phyloP scores from a whole-genome alignment of 192 early-diverging fungal genomes.

The Coemansia sp. region DNA sequence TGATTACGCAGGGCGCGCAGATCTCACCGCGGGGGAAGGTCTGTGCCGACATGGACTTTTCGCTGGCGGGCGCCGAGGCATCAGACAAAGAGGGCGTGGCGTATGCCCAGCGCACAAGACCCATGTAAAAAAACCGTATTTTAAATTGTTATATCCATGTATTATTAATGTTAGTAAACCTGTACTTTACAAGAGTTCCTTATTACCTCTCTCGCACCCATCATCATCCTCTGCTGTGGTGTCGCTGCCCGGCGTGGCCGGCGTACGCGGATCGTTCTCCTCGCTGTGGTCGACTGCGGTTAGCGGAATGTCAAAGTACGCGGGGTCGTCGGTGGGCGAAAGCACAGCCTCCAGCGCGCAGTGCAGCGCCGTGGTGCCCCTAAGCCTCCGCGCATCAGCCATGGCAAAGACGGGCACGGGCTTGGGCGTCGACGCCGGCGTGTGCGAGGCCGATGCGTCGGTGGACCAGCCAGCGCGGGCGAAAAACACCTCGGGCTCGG shows the following conservation, averaged over 20 bases:
- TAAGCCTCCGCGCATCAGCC: neutral
- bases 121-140: neutral
- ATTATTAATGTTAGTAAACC: neutral
- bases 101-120: neutral
- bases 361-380: neutral
- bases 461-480: slow-evolving; percentile 41
- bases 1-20: slow-evolving; percentile 31
- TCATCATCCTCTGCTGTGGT: neutral
- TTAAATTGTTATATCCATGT: neutral
- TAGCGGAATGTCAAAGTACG: slow-evolving; percentile 2
- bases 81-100: slow-evolving; percentile 17
- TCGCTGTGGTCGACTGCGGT: neutral
- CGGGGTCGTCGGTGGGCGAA: neutral
- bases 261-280: neutral
- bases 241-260: neutral
- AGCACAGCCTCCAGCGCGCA: slow-evolving; percentile 1
- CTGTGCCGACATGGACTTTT: slow-evolving; percentile 23
- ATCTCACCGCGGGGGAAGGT: slow-evolving; percentile 18
- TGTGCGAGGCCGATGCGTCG: slow-evolving; percentile 44
- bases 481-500: slow-evolving; percentile 70
- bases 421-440: slow-evolving; percentile 33
- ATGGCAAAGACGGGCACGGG: slow-evolving; percentile 30
- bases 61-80: neutral
- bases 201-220: neutral
- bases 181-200: neutral